These are phyloP conservation scores for Nectriaceae sp. DNA, from an alignment of 2,329 filamentous ascomycete species.

Conservation along the genomic window DNA sequence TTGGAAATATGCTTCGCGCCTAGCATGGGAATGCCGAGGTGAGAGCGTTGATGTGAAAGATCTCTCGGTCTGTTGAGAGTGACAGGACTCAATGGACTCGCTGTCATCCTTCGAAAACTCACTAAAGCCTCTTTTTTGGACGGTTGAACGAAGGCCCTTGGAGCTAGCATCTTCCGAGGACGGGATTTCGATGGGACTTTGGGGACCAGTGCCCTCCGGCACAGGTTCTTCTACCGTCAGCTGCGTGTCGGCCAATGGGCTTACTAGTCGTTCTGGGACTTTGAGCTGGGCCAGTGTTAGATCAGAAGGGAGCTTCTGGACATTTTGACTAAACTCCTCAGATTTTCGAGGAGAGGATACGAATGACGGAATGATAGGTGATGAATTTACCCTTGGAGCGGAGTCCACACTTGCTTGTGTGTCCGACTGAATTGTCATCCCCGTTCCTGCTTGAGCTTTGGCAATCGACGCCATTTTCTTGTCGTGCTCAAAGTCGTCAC, in stretches of 20 bases:
- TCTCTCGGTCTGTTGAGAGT: slow-evolving; percentile 1
- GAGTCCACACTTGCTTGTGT: slow-evolving; percentile 21
- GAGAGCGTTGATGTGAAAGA: slow-evolving; percentile 17
- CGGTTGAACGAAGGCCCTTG: no score
- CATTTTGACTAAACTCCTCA: no score
- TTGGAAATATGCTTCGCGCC: slow-evolving; percentile 35
- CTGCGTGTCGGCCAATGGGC: slow-evolving; percentile 13
- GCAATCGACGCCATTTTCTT: slow-evolving; percentile 48
- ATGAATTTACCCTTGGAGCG: background rate
- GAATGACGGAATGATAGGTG: background rate
- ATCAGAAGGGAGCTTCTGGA: background rate
- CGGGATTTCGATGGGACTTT: background rate
- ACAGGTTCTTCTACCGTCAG: background rate
- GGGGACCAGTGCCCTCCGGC: background rate
- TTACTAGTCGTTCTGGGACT: background rate
- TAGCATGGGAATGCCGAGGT: slow-evolving; percentile 22
- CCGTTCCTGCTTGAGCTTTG: background rate
- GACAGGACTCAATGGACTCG: background rate
- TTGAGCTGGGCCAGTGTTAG: background rate
- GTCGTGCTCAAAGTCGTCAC: slow-evolving; percentile 65
- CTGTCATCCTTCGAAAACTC: slow-evolving; percentile 7
- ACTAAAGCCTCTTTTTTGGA: slow-evolving; percentile 7
- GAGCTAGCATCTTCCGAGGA: slow-evolving; percentile 19
- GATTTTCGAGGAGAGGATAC: background rate
- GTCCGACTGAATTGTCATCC: background rate